A percentile compares a stretch with the other conserved stretches of the same genome.
Conservation (phyloP, 1,284 basidiomycete genomes). For the Ceratobasidium sp. region DNA sequence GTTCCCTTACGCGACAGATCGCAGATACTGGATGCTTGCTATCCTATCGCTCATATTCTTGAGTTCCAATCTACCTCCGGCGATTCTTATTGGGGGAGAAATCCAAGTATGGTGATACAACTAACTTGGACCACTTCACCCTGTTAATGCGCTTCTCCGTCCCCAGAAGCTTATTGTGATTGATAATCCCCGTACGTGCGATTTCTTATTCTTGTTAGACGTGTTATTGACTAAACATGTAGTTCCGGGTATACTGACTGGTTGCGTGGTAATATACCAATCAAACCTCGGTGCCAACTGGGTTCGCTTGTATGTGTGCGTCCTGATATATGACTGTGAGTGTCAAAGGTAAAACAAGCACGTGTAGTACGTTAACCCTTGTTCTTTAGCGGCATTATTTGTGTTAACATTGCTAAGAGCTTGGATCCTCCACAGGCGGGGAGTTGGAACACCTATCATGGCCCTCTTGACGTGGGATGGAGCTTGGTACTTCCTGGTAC, state of each 20-base stretch:
- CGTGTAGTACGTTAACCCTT: not conserved
- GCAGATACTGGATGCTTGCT: constrained; percentile 31
- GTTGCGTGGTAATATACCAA: constrained; percentile 13
- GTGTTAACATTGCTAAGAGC: constrained; percentile 9
- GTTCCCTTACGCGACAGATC: not conserved
- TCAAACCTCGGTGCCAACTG: constrained; percentile 10
- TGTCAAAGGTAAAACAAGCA: not conserved
- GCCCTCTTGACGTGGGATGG: constrained; percentile 35
- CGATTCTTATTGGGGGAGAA: constrained; percentile 11
- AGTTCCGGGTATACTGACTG: constrained; percentile 38
- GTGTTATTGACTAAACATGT: not conserved
- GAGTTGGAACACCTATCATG: constrained; percentile 29
- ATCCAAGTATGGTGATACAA: not conserved
- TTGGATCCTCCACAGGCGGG: constrained; percentile 12
- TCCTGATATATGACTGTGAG: constrained; percentile 38
- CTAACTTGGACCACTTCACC: not conserved
- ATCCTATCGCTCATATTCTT: constrained; percentile 6
- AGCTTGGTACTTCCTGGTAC: constrained; percentile 41
- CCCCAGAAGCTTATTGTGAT: constrained; percentile 10
- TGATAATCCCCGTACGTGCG: constrained; percentile 28
- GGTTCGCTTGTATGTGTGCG: constrained; percentile 4
- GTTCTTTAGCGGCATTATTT: constrained; percentile 23
- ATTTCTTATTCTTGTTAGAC: not conserved
- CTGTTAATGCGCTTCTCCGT: not conserved
- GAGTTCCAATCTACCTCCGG: constrained; percentile 31